phyloP scores from a whole-genome alignment of 169 alveolate species.

The Plasmodium gallinaceum region DNA sequence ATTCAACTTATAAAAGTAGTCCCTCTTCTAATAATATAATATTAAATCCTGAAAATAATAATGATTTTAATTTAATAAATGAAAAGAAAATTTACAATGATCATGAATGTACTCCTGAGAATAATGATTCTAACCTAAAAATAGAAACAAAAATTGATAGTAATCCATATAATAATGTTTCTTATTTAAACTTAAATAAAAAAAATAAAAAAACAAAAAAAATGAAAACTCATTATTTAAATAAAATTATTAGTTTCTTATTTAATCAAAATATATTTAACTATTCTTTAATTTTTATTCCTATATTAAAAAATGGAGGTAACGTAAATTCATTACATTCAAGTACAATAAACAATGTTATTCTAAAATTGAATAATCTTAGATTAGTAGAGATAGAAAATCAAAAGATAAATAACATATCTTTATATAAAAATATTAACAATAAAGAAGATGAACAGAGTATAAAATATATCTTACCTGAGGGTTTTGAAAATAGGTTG shows the following conservation, averaged over 20 bases:
- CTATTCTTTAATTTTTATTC: constrained; percentile 31
- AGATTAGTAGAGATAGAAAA: constrained; percentile 24
- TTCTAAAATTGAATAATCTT: constrained; percentile 25
- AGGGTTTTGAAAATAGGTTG: not conserved
- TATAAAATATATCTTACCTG: not conserved
- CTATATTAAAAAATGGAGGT: constrained; percentile 32
- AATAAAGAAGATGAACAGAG: not conserved
- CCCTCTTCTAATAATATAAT: not conserved
- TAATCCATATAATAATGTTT: not conserved
- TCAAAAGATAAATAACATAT: not conserved
- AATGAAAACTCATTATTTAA: constrained; percentile 11
- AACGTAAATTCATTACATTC: not conserved
- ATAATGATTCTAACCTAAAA: not conserved
- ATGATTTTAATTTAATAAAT: no score
- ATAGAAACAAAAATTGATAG: not conserved
- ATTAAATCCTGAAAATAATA: not conserved
- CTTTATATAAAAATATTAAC: not conserved
- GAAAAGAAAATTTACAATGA: not conserved
- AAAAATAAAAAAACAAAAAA: constrained; percentile 17
- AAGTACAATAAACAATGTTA: not conserved
- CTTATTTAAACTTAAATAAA: not conserved
- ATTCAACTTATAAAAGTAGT: constrained; percentile 4
- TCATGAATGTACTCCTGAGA: not conserved
- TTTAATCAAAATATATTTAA: constrained; percentile 18
- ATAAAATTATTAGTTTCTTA: constrained; percentile 25